phyloP scores from a whole-genome alignment of 129 eudicot species.

The Flaveria trinervia region DNA sequence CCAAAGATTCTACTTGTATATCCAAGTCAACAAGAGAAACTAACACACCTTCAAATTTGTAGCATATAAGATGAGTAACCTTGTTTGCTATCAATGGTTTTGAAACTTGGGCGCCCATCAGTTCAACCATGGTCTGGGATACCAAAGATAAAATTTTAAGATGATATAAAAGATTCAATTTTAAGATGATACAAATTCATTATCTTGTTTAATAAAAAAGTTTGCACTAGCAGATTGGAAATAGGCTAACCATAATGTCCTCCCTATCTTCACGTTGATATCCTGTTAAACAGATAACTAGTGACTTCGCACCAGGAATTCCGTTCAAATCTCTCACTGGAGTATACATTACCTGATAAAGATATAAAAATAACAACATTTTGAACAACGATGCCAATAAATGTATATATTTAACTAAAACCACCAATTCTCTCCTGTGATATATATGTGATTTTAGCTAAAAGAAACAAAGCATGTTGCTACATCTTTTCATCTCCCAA shows the following conservation, averaged over 20 bases:
- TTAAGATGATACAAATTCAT: conserved; percentile 22
- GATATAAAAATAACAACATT: background rate
- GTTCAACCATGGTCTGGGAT: conserved; percentile 66
- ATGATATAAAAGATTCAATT: conserved; percentile 12
- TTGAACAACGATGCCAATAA: background rate
- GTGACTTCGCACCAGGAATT: conserved; percentile 74
- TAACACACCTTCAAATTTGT: conserved; percentile 82
- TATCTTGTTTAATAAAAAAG: background rate
- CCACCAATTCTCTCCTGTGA: background rate
- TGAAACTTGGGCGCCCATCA: conserved; percentile 87
- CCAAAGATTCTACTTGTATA: background rate
- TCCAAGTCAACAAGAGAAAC: conserved; percentile 2
- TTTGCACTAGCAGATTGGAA: conserved; percentile 7
- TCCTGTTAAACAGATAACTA: conserved; percentile 85
- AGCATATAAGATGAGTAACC: conserved; percentile 96
- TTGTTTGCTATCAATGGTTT: conserved; percentile 79
- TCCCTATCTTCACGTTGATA: conserved; percentile 80
- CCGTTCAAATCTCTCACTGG: conserved; percentile 75
- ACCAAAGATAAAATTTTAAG: conserved; percentile 23
- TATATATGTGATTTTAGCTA: background rate
- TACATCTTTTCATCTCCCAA: background rate
- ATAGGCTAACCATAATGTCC: conserved; percentile 72
- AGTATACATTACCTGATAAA: conserved; percentile 61
- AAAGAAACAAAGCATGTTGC: background rate
- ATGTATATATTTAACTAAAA: background rate